phyloP scores from a whole-genome alignment of 2,329 filamentous ascomycete genomes.

The Calonectria pauciramosa region DNA sequence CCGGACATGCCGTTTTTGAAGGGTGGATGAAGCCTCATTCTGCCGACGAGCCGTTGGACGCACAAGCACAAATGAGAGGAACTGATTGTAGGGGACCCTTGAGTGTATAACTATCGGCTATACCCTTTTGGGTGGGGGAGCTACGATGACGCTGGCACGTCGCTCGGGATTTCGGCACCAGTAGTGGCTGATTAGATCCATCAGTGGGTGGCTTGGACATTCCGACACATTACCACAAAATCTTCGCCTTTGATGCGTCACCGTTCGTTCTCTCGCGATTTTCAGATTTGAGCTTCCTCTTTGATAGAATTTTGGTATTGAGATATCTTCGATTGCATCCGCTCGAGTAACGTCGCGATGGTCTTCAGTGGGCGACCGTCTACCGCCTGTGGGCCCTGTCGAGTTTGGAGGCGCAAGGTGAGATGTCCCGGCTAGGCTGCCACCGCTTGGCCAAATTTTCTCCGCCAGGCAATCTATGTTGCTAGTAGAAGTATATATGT shows the following conservation, averaged over 20 bases:
- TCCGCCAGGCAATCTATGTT: not conserved
- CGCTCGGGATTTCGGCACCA: conserved; percentile 12
- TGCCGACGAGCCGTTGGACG: not conserved
- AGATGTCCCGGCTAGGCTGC: conserved; percentile 11
- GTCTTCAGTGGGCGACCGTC: conserved; percentile 48
- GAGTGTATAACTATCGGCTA: not conserved
- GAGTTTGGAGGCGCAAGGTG: conserved; percentile 43
- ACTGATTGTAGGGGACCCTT: not conserved
- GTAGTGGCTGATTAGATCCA: not conserved
- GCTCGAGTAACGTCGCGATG: conserved; percentile 23
- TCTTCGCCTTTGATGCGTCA: not conserved
- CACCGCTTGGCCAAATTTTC: not conserved
- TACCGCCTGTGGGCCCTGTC: conserved; percentile 46
- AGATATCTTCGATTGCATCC: too few species aligned
- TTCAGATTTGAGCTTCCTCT: too few species aligned
- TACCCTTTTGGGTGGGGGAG: conserved; percentile 9
- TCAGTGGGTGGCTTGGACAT: not conserved
- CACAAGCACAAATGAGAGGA: not conserved
- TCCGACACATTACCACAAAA: not conserved
- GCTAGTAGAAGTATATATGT: not conserved
- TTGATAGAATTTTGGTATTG: not conserved
- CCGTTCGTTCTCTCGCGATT: not conserved
- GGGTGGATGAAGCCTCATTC: not conserved
- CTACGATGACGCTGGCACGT: conserved; percentile 5
- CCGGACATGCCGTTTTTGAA: not conserved